Evolutionary conservation across 202 grass and related monocot species (phyloP).

Genomic region (Alloteropsis angusta): DNA sequence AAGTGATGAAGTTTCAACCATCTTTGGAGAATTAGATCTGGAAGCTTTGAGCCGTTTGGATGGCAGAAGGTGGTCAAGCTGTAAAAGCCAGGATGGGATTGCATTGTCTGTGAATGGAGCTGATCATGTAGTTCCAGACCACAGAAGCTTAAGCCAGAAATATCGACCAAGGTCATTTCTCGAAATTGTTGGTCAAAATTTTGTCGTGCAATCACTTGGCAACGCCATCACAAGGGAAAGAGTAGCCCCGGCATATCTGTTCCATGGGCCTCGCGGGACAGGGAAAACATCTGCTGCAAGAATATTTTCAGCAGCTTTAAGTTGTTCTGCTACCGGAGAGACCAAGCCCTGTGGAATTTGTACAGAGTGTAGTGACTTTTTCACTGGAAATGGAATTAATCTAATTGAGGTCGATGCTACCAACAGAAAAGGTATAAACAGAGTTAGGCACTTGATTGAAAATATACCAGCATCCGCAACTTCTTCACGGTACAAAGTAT

Average conservation of each 20-base stretch:
- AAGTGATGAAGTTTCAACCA: conserved; percentile 73
- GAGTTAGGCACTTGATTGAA: conserved; percentile 47
- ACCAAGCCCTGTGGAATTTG: conserved; percentile 75
- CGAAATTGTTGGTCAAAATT: conserved; percentile 76
- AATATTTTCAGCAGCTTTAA: conserved; percentile 68
- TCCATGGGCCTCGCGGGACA: conserved; percentile 86
- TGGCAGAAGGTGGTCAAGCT: conserved; percentile 82
- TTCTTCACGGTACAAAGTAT: conserved; percentile 44
- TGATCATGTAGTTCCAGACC: conserved; percentile 24
- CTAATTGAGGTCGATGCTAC: conserved; percentile 73
- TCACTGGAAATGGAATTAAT: conserved; percentile 32
- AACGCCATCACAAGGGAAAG: conserved; percentile 65
- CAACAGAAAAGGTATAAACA: conserved; percentile 52
- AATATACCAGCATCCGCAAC: conserved; percentile 32
- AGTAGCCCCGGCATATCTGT: conserved; percentile 79
- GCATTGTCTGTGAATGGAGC: conserved; percentile 1
- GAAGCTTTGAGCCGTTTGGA: conserved; percentile 73
- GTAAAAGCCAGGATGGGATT: conserved; percentile 60
- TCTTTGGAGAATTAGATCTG: conserved; percentile 70
- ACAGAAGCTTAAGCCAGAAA: conserved; percentile 73
- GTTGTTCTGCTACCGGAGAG: conserved; percentile 44
- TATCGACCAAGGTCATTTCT: conserved; percentile 57
- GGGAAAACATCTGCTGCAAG: conserved; percentile 78
- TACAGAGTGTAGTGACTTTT: conserved; percentile 48
- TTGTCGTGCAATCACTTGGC: conserved; percentile 67